These are phyloP conservation scores for Cercospora sp. DNA, from an alignment of 2,329 filamentous ascomycete genomes.

Conservation along the genomic window DNA sequence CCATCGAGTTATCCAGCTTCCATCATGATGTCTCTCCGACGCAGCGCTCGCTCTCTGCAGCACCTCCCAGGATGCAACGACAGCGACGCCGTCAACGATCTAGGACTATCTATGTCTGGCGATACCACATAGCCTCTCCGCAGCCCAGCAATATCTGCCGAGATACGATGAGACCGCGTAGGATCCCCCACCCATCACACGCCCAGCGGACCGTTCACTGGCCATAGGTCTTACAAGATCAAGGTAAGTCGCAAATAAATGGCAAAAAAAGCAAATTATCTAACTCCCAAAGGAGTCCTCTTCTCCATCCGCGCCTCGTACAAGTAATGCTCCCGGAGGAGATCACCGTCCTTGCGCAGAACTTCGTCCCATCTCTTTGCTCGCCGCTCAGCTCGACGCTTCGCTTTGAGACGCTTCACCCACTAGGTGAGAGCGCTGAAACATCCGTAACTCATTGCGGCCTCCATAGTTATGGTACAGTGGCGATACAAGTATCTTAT, in stretches of 20 bases:
- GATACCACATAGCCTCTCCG: background rate
- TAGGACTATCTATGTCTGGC: background rate
- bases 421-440: slow-evolving; percentile 1
- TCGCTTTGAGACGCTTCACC: slow-evolving; percentile 1
- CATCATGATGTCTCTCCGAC: background rate
- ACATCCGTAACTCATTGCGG: background rate
- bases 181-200: background rate
- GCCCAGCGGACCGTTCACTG: background rate
- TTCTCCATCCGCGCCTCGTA: background rate
- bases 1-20: background rate
- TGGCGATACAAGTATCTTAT: background rate
- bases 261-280: background rate
- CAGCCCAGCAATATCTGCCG: background rate
- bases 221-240: background rate
- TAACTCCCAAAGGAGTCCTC: background rate
- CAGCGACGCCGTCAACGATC: background rate
- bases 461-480: background rate
- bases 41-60: background rate
- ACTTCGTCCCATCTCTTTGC: background rate
- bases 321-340: background rate
- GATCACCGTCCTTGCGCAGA: background rate
- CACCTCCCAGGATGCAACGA: background rate
- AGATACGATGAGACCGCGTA: slow-evolving; percentile 1
- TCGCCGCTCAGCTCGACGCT: slow-evolving; percentile 1
- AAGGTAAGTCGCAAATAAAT: slow-evolving; percentile 2